These are phyloP conservation scores for Hymenotorrendiella dingleyae DNA, from an alignment of 2,329 filamentous ascomycete genomes.

Conservation along the genomic window DNA sequence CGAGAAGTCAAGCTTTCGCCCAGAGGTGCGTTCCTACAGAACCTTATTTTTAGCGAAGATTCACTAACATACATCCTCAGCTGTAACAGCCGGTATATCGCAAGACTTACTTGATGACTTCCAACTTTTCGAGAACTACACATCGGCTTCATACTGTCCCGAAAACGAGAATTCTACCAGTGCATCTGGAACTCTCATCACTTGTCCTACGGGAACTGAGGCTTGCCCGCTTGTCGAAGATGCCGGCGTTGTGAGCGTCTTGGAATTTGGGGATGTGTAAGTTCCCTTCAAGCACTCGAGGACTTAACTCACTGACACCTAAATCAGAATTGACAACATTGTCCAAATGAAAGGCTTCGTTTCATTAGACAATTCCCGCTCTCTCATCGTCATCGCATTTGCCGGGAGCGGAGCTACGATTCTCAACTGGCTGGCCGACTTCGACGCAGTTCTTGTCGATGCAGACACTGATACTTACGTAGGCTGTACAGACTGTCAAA, in stretches of 20 bases:
- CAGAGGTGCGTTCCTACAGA: too few species aligned
- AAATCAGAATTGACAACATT: conserved; percentile 8
- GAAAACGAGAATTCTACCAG: conserved; percentile 13
- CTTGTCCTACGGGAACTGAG: too few species aligned
- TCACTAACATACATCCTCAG: too few species aligned
- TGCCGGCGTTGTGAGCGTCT: conserved; percentile 10
- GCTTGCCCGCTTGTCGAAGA: conserved; percentile 16
- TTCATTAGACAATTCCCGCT: conserved; percentile 10
- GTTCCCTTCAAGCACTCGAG: conserved; percentile 6
- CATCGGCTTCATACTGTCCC: conserved; percentile 21
- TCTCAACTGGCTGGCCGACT: conserved; percentile 15
- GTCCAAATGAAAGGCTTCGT: conserved; percentile 18
- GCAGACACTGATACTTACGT: background rate
- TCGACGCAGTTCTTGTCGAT: conserved; percentile 3
- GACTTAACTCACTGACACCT: background rate
- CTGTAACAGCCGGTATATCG: too few species aligned
- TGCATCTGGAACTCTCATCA: conserved; percentile 11
- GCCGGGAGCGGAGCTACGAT: conserved; percentile 13
- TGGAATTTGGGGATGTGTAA: conserved; percentile 16
- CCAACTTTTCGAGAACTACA: conserved; percentile 19
- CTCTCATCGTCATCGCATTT: conserved; percentile 19
- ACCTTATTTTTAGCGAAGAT: too few species aligned
- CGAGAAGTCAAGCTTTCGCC: too few species aligned
- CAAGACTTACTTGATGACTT: too few species aligned
- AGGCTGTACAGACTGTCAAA: conserved; percentile 9